These are phyloP conservation scores for Microsporum canis DNA, from an alignment of 2,329 filamentous ascomycete genomes.

Conservation along the genomic window DNA sequence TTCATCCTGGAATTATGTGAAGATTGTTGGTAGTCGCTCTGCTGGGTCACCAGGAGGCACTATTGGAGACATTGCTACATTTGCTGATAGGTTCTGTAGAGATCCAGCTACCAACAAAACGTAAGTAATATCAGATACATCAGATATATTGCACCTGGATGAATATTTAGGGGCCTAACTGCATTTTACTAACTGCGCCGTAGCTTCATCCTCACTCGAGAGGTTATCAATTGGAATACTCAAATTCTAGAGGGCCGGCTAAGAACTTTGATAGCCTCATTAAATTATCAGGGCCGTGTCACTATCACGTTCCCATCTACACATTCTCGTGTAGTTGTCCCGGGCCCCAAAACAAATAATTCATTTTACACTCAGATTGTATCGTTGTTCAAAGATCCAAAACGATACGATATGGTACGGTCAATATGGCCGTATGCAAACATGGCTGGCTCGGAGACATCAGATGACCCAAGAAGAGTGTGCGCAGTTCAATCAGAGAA, in stretches of 20 bases:
- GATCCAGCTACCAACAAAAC: conserved; percentile 5
- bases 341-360: not conserved
- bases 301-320: conserved; percentile 1
- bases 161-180: not conserved
- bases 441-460: not conserved
- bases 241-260: conserved; percentile 4
- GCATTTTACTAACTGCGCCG: not conserved
- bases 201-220: conserved; percentile 6
- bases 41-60: not conserved
- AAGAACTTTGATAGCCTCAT: conserved; percentile 1
- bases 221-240: conserved; percentile 7
- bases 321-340: not conserved
- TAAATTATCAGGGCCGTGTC: conserved; percentile 4
- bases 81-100: conserved; percentile 3
- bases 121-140: not conserved
- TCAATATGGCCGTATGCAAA: conserved; percentile 6
- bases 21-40: not conserved
- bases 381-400: not conserved
- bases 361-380: not conserved
- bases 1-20: conserved; percentile 5
- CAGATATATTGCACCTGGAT: not conserved
- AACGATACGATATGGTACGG: conserved; percentile 3
- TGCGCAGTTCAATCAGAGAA: conserved; percentile 3
- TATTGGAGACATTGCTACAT: not conserved
- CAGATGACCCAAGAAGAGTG: not conserved